Conservation (phyloP, 805 yeast genomes). For the Saccharomycopsis olivae region DNA sequence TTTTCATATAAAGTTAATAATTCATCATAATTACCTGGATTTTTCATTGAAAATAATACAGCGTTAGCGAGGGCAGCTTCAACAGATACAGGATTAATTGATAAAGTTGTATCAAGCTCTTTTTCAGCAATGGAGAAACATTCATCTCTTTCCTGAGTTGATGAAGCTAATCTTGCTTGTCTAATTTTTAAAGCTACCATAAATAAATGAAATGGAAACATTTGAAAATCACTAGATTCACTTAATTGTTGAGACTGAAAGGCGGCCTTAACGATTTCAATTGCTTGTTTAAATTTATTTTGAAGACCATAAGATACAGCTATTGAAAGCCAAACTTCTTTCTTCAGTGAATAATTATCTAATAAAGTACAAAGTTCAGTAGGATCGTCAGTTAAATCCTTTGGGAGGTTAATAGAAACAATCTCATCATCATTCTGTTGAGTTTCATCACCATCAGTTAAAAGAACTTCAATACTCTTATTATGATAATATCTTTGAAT, state of each 20-base stretch:
- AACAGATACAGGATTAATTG: slow-evolving; percentile 14
- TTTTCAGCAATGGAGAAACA: slow-evolving; percentile 33
- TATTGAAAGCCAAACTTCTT: slow-evolving; percentile 75
- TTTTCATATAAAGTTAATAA: slow-evolving; percentile 11
- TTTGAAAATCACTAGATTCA: slow-evolving; percentile 28
- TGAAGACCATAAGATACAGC: slow-evolving; percentile 70
- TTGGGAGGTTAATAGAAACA: slow-evolving; percentile 70
- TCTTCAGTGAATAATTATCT: slow-evolving; percentile 53
- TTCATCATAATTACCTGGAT: slow-evolving; percentile 12
- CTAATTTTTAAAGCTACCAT: slow-evolving; percentile 65
- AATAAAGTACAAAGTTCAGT: slow-evolving; percentile 68
- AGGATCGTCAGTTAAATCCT: slow-evolving; percentile 73
- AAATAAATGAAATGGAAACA: slow-evolving; percentile 42
- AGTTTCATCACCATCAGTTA: slow-evolving; percentile 10
- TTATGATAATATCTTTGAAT: slow-evolving; percentile 12
- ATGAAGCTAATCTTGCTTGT: slow-evolving; percentile 26
- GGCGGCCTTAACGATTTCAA: slow-evolving; percentile 53
- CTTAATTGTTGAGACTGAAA: slow-evolving; percentile 27
- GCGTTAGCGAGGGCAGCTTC: slow-evolving; percentile 14
- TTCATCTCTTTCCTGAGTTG: slow-evolving; percentile 22
- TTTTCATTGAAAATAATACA: slow-evolving; percentile 2
- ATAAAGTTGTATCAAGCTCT: slow-evolving; percentile 36
- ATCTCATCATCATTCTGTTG: slow-evolving; percentile 45
- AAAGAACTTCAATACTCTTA: slow-evolving; percentile 15
- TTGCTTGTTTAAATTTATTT: slow-evolving; percentile 49